phyloP scores from a whole-genome alignment of 139 green algal species.

The Chlorella vulgaris region DNA sequence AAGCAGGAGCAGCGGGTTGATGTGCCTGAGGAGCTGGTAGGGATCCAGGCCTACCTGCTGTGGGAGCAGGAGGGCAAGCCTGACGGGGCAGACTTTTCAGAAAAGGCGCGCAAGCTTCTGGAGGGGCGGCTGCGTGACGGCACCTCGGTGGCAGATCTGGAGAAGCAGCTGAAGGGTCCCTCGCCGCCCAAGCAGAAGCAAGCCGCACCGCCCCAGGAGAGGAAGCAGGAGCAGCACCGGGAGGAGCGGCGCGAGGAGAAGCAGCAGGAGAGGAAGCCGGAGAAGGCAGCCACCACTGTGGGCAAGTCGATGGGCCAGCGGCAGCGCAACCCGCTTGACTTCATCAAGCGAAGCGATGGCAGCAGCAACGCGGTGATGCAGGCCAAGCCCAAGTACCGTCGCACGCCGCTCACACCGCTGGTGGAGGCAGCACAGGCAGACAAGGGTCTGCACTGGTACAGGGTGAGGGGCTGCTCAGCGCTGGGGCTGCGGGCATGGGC shows the following conservation, averaged over 20 bases:
- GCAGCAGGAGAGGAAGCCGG: constrained; percentile 3
- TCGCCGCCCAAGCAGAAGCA: constrained; percentile 5
- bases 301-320: constrained; percentile 59
- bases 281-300: constrained; percentile 3
- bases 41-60: constrained; percentile 82
- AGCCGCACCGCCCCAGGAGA: neutral
- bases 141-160: constrained; percentile 52
- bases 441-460: constrained; percentile 49
- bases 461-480: constrained; percentile 29
- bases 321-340: constrained; percentile 68
- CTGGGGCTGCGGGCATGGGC: no score
- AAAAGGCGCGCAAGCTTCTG: constrained; percentile 54
- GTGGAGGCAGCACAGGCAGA: constrained; percentile 41
- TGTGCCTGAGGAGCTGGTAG: constrained; percentile 44
- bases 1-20: neutral
- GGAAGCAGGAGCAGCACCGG: no score
- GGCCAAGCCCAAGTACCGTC: constrained; percentile 38
- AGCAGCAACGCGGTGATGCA: constrained; percentile 52
- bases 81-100: constrained; percentile 77
- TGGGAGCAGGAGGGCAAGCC: constrained; percentile 85
- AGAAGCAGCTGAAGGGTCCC: constrained; percentile 33
- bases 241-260: no score
- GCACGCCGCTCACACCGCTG: constrained; percentile 51
- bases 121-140: constrained; percentile 59
- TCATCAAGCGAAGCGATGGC: constrained; percentile 64